phyloP scores from a whole-genome alignment of 441 rosid genomes.

The Manihot esculenta region DNA sequence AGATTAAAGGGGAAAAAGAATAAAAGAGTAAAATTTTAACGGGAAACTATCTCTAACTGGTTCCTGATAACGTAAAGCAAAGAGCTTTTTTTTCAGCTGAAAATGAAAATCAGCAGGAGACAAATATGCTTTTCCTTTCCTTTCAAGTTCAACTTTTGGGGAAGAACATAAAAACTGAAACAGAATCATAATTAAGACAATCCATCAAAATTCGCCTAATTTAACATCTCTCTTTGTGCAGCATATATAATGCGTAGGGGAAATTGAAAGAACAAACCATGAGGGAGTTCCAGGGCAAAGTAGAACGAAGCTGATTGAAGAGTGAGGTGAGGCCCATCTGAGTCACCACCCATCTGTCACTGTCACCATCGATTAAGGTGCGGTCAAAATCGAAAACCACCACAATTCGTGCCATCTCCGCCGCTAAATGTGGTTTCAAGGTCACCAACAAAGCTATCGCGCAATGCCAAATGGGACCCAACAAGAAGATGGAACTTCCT shows the following conservation, averaged over 20 bases:
- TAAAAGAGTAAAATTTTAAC: too few relatives aligned
- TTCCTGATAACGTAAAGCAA: background rate
- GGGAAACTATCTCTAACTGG: background rate
- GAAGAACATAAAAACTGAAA: too few relatives aligned
- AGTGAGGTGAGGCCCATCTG: slow-evolving; percentile 71
- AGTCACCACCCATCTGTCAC: slow-evolving; percentile 78
- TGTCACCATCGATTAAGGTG: slow-evolving; percentile 79
- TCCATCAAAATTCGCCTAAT: background rate
- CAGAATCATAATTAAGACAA: background rate
- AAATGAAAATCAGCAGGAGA: background rate
- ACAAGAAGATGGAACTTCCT: background rate
- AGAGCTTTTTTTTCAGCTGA: background rate
- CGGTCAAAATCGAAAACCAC: slow-evolving; percentile 82
- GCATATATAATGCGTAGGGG: background rate
- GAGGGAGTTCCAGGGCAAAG: slow-evolving; percentile 82
- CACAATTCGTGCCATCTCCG: slow-evolving; percentile 44
- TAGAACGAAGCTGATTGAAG: slow-evolving; percentile 59
- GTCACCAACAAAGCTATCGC: background rate
- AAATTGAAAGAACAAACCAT: slow-evolving; percentile 44
- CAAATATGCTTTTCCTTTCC: background rate
- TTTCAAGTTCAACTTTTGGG: background rate
- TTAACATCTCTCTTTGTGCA: background rate
- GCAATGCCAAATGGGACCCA: background rate
- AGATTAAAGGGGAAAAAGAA: too few relatives aligned
- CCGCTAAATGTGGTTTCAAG: background rate